Percentiles rank a stretch among this genome's conserved stretches.
phyloP scores from a whole-genome alignment of 1,284 basidiomycete genomes.

The Cryptococcus depauperatus region DNA sequence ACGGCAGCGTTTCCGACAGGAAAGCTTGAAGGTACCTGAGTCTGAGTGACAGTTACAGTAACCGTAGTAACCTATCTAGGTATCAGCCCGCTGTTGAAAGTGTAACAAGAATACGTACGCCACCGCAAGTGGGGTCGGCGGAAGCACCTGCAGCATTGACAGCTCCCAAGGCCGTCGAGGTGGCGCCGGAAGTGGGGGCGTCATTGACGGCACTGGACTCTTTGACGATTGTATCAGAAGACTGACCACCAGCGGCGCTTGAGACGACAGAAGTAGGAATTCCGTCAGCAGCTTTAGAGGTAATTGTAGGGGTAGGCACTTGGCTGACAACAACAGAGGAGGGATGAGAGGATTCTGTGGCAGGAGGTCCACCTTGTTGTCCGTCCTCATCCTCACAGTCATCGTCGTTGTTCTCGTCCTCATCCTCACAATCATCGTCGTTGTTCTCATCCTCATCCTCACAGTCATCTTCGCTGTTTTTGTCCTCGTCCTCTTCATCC shows the following conservation, averaged over 20 bases:
- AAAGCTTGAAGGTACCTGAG: slow-evolving; percentile 1
- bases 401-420: background rate
- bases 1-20: background rate
- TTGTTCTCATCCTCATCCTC: background rate
- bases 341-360: no score
- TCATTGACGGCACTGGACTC: background rate
- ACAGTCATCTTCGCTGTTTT: no score
- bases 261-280: no score
- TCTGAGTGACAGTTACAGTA: slow-evolving; percentile 17
- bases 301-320: no score
- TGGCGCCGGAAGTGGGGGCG: background rate
- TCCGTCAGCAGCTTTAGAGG: no score
- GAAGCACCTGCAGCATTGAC: slow-evolving; percentile 4
- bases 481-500: slow-evolving; percentile 7
- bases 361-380: no score
- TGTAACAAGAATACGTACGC: slow-evolving; percentile 11
- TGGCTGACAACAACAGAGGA: no score
- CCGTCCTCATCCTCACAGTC: slow-evolving; percentile 1
- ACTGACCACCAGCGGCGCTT: background rate
- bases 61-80: slow-evolving; percentile 15
- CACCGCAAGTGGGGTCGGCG: slow-evolving; percentile 10
- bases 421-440: background rate
- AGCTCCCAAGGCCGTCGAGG: slow-evolving; percentile 5
- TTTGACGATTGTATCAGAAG: slow-evolving; percentile 1
- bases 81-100: background rate